Base-by-base conservation (phyloP, 2,329 filamentous ascomycete genomes). In the Rhynchosporium secalis region DNA sequence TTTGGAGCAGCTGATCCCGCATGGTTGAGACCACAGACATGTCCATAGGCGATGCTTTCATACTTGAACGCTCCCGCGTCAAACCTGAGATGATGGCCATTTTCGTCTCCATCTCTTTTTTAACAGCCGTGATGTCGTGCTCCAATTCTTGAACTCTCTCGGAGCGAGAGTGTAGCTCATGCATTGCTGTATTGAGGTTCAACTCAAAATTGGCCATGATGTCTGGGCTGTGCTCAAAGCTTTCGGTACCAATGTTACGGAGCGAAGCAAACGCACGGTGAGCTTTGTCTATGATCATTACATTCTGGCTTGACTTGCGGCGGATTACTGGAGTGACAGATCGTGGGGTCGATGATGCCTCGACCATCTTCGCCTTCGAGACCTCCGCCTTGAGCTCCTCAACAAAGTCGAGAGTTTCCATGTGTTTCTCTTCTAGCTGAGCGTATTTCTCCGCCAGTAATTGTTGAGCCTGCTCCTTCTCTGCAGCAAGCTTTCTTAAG, bases 91-190 rank as follows among this genome's bases (percentile, higher is more conserved):
- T 98, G 73, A 99, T 93, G 36, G 91, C 91, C 81, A 94, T 92
- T 83, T 99, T 99, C 66, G 85, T 88, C 73, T 99, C 95, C 89
- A 98, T 96, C 76, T 99, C 95, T 79, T 92, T 96, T 79, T 91
- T 95, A 28, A 92, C 86, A 3, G 86, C 87, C 31, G 87, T 81
- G 61, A 97, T 85, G 69, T 96, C 94, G 5, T 87, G 86, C 75
- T 99, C 95, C 13, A 99, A 81, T 70, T 93, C 88, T 72, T 96
- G 91, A 58, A 97, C 93, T 33, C 93, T 87, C 75, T 98, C 93
- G 45, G 93, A 93, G 47, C 93, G 87, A 9, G 83, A 83, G 67
- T 96, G 90, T 40, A 99, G 81, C 74, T 99, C 95, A 70, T 95
- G 91, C 87, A 97, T 94, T 62, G 94, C 92, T 1, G 91, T 85